A percentile compares a stretch with the other conserved stretches of the same genome.
Evolutionary conservation across 352 stramenopile genomes (phyloP).

Genomic region (Phytophthora megakarya): DNA sequence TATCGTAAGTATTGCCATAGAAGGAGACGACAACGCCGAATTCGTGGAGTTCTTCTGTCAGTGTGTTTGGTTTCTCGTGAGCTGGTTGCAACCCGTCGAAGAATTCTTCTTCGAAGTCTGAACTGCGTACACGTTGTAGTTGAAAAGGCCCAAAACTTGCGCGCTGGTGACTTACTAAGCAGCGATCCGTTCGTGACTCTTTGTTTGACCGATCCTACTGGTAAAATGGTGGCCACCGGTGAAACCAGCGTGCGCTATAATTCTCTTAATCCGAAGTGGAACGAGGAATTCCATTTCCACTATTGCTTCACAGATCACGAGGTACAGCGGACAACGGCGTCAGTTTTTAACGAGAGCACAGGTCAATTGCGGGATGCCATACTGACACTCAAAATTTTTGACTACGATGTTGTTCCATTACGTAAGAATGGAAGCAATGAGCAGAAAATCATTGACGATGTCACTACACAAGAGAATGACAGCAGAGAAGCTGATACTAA

Average conservation of each 20-base stretch:
- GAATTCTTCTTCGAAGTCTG: conserved; percentile 37
- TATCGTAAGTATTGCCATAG: conserved; percentile 44
- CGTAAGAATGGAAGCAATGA: not conserved
- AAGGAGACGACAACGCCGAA: conserved; percentile 24
- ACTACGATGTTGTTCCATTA: conserved; percentile 47
- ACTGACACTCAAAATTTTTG: conserved; percentile 36
- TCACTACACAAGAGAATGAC: not conserved
- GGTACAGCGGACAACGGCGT: not conserved
- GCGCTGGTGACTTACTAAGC: conserved; percentile 54
- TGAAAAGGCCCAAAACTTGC: conserved; percentile 52
- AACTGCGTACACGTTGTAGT: conserved; percentile 70
- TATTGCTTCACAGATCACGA: conserved; percentile 51
- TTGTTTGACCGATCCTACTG: conserved; percentile 30
- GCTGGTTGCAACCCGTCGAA: conserved; percentile 28
- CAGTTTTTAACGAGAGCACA: not conserved
- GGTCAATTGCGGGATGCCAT: not conserved
- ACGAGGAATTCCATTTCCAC: conserved; percentile 71
- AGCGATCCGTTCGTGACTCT: conserved; percentile 71
- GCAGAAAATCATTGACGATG: conserved; percentile 5
- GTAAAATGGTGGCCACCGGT: conserved; percentile 43
- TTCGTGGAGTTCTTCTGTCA: conserved; percentile 44
- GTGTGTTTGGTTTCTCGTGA: conserved; percentile 33
- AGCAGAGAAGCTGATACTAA: not conserved
- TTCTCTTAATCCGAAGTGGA: conserved; percentile 67
- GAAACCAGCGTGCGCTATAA: conserved; percentile 57